phyloP scores from a whole-genome alignment of 1,284 basidiomycete species.

The Neolentinus lepideus region DNA sequence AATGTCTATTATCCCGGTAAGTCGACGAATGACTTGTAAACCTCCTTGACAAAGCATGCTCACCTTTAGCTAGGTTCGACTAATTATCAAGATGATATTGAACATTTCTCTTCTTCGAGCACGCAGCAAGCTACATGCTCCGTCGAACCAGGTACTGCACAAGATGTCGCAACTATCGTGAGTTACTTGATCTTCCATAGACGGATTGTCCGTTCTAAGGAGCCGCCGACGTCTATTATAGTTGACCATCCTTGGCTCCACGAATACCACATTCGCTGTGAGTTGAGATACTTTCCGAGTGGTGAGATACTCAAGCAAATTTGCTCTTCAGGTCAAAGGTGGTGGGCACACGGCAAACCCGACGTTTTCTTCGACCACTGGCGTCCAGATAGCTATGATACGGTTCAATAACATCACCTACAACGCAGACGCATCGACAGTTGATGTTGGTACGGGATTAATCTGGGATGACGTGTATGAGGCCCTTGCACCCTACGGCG shows the following conservation, averaged over 20 bases:
- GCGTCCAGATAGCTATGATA: conserved; percentile 2
- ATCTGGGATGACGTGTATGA: conserved; percentile 2
- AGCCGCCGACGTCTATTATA: neutral
- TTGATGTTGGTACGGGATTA: neutral
- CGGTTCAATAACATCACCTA: neutral
- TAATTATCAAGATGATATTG: conserved; percentile 30
- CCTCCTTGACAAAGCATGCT: neutral
- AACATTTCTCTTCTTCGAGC: conserved; percentile 41
- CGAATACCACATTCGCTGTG: neutral
- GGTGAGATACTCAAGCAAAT: neutral
- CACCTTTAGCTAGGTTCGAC: conserved; percentile 8
- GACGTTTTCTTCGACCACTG: conserved; percentile 1
- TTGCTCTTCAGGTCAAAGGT: conserved; percentile 1
- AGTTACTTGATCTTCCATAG: neutral
- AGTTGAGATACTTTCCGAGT: neutral
- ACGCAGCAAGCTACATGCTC: conserved; percentile 34
- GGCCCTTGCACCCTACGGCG: neutral
- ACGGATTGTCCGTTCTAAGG: neutral
- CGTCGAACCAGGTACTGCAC: conserved; percentile 42
- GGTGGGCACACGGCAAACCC: conserved; percentile 2
- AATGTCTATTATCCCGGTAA: neutral
- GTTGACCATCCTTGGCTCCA: neutral
- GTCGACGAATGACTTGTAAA: no score
- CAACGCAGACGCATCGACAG: neutral
- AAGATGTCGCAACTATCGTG: conserved; percentile 39